phyloP scores from a whole-genome alignment of 345 rosid species.

The Corchorus capsularis region DNA sequence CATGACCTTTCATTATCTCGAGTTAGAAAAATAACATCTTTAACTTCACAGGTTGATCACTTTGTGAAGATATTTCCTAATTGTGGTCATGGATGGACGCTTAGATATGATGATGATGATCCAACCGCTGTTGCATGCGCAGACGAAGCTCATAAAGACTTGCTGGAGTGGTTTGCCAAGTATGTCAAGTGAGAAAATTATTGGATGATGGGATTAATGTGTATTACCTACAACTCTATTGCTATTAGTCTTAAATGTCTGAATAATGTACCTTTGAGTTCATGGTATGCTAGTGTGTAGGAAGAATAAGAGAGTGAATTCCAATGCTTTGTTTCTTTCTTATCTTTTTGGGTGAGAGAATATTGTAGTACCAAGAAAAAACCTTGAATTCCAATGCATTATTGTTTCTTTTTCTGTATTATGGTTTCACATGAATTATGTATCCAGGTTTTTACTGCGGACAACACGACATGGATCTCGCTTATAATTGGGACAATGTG shows the following conservation, averaged over 20 bases:
- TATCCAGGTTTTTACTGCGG: background rate
- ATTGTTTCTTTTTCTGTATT: background rate
- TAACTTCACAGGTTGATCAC: slow-evolving; percentile 47
- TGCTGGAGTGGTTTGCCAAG: slow-evolving; percentile 62
- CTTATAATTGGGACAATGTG: background rate
- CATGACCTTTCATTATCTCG: background rate
- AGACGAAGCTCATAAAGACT: slow-evolving; percentile 64
- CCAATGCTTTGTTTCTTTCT: background rate
- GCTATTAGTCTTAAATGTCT: background rate
- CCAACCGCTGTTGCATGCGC: slow-evolving; percentile 55
- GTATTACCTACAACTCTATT: background rate
- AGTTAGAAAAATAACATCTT: background rate
- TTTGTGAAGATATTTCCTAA: slow-evolving; percentile 76
- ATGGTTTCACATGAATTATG: background rate
- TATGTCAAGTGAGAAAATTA: slow-evolving; percentile 49
- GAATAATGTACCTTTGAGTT: background rate
- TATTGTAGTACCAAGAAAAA: background rate
- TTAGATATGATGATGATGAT: slow-evolving; percentile 56
- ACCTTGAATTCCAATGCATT: background rate
- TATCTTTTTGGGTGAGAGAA: background rate
- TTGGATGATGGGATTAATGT: background rate
- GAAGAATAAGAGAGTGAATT: background rate
- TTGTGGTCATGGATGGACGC: slow-evolving; percentile 72
- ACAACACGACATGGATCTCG: background rate
- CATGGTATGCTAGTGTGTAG: background rate